These are phyloP conservation scores for Saksenaea oblongispora DNA, from an alignment of 371 early-diverging fungal species.

Conservation along the genomic window DNA sequence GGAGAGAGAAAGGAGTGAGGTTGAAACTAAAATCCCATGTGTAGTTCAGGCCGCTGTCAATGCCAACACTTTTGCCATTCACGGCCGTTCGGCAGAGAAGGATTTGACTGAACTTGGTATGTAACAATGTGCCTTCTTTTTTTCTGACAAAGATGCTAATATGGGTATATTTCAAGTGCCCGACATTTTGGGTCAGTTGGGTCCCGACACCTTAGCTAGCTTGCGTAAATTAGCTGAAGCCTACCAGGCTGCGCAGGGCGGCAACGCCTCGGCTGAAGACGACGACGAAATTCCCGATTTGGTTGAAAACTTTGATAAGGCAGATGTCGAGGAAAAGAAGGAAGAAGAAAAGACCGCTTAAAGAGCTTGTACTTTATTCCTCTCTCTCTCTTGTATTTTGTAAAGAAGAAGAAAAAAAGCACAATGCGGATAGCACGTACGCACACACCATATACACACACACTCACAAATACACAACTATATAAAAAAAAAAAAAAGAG, in stretches of 20 bases:
- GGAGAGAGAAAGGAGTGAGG: background rate
- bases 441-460: background rate
- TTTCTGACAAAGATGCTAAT: background rate
- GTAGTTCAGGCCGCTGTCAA: conserved; percentile 78
- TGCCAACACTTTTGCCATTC: conserved; percentile 88
- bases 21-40: background rate
- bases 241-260: conserved; percentile 55
- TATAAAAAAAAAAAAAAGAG: background rate
- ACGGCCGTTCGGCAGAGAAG: conserved; percentile 84
- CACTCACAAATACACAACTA: background rate
- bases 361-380: background rate
- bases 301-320: conserved; percentile 36
- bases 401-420: background rate
- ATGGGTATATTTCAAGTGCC: conserved; percentile 56
- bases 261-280: conserved; percentile 32
- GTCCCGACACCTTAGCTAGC: conserved; percentile 78
- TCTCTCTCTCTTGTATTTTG: too few species aligned
- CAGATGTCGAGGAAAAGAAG: conserved; percentile 16
- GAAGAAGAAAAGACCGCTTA: conserved; percentile 16
- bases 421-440: background rate
- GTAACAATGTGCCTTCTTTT: background rate
- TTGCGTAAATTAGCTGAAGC: conserved; percentile 77
- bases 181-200: conserved; percentile 86
- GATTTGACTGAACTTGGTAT: conserved; percentile 75
- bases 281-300: conserved; percentile 67